A percentile compares a stretch with the other conserved stretches of the same genome.
Evolutionary conservation across 495 filamentous ascomycete genomes (phyloP).

Genomic region (Lepraria neglecta): DNA sequence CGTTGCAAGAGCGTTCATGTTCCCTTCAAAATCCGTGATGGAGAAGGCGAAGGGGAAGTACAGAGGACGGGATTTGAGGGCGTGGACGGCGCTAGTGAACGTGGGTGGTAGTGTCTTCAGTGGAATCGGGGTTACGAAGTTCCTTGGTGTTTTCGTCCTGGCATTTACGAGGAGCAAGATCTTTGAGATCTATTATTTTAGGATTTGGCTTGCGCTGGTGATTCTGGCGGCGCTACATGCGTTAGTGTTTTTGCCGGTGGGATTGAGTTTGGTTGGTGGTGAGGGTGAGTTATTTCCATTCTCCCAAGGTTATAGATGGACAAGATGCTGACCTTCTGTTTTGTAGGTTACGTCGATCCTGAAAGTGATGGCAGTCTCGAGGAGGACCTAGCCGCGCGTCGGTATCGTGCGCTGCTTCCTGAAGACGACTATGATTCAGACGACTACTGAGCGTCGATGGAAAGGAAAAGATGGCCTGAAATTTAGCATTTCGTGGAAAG

Average conservation of each 20-base stretch:
- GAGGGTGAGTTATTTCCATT: constrained; percentile 45
- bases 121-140: constrained; percentile 92
- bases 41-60: constrained; percentile 48
- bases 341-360: constrained; percentile 68
- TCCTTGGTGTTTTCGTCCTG: constrained; percentile 84
- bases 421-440: constrained; percentile 50
- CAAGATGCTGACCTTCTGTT: constrained; percentile 18
- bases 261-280: constrained; percentile 78
- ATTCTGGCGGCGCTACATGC: constrained; percentile 84
- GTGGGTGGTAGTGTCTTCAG: constrained; percentile 91
- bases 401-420: constrained; percentile 46
- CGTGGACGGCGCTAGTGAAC: constrained; percentile 87
- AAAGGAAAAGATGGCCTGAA: no score
- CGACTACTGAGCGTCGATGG: constrained; percentile 33
- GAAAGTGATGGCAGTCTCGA: constrained; percentile 79
- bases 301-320: constrained; percentile 1
- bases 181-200: constrained; percentile 98
- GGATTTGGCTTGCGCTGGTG: constrained; percentile 89
- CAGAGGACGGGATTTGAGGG: constrained; percentile 62
- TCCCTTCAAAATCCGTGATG: constrained; percentile 70
- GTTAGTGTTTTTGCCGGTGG: constrained; percentile 85
- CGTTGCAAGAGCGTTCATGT: constrained; percentile 92
- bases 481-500: no score
- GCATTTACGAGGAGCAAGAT: constrained; percentile 96
- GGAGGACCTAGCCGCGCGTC: constrained; percentile 61